Conservation (phyloP, 768 basidiomycete genomes). For the Agaricus sinodeliciosus region DNA sequence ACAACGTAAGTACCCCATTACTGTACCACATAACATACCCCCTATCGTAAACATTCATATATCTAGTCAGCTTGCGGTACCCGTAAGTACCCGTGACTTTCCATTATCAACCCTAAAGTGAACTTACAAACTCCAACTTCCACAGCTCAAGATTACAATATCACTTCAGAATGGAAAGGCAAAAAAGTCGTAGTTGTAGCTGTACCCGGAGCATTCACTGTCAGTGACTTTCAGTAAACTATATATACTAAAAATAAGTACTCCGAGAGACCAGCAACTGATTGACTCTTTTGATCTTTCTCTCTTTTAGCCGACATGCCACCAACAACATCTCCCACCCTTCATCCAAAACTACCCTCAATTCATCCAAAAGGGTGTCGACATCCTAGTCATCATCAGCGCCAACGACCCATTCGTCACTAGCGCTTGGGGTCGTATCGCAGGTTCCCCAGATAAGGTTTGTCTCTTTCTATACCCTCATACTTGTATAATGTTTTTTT, state of each 20-base stretch:
- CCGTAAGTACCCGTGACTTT: constrained; percentile 35
- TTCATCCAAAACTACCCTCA: constrained; percentile 67
- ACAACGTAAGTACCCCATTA: constrained; percentile 36
- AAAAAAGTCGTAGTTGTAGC: constrained; percentile 78
- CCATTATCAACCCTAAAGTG: background rate
- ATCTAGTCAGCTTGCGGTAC: constrained; percentile 53
- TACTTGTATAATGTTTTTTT: no score
- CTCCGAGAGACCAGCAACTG: no score
- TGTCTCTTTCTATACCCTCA: background rate
- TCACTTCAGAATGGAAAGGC: constrained; percentile 61
- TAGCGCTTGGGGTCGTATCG: constrained; percentile 55
- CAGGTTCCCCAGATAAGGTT: constrained; percentile 64
- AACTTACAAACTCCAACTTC: constrained; percentile 2
- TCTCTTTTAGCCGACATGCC: constrained; percentile 49
- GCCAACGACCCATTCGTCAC: constrained; percentile 80
- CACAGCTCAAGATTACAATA: constrained; percentile 21
- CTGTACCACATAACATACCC: no score
- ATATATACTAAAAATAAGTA: no score
- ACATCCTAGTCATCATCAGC: constrained; percentile 63
- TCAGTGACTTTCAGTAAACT: constrained; percentile 23
- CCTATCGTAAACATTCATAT: no score
- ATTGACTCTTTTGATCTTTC: no score
- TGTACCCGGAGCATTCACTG: constrained; percentile 80
- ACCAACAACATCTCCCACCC: constrained; percentile 51
- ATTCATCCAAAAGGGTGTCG: constrained; percentile 74